Base-by-base conservation (phyloP, 192 early-diverging fungal genomes). In the Entomortierella parvispora region DNA sequence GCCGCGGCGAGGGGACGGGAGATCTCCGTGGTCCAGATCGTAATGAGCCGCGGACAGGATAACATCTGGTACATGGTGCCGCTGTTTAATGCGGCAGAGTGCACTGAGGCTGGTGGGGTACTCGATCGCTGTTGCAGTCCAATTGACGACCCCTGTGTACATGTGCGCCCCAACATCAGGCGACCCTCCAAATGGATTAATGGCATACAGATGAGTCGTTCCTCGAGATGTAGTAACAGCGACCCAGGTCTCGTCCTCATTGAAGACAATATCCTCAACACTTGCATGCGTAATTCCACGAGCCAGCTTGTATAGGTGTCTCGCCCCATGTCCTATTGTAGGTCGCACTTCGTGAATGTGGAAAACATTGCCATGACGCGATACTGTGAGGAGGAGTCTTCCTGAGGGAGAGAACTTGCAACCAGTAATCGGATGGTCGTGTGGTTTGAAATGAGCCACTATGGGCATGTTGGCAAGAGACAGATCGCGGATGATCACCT, bases 261-360 rank as follows among this genome's bases (percentile, higher is more conserved):
- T 90, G 58, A 93, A 94, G 2, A 85, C 69, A 48, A 90, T 84
- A 62, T 86, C 85, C 62, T 93, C 90, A 15, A 95, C 85, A 28
- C 71, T 85, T 8, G 93, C 94, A 54, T 89, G 81, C 0, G 94
- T 95, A 62, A 87, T 91, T 9, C 94, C 94, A 18, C 94, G 86
- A n/a, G 92, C 84, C 33, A 94, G 83, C 44, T 86, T 86, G 59
- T 93, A 95, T 8, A 95, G 33, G 68, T 86, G 87, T 9, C 80
- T 62, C 12, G 71, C 72, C 14, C 80, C 80, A 31, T 62, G 56
- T 46, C 65, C 58, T 2, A 45, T 64, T 43, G 34, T 50, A 46
- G 80, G 81, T 9, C 53, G 66, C 15, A 93, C 57, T 28, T 86
- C 80, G 78, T 90, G 94, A 4, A 94, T 68, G 45, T 92, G 90